phyloP scores from a whole-genome alignment of 2,329 filamentous ascomycete genomes.

The Xylariaceae sp. region DNA sequence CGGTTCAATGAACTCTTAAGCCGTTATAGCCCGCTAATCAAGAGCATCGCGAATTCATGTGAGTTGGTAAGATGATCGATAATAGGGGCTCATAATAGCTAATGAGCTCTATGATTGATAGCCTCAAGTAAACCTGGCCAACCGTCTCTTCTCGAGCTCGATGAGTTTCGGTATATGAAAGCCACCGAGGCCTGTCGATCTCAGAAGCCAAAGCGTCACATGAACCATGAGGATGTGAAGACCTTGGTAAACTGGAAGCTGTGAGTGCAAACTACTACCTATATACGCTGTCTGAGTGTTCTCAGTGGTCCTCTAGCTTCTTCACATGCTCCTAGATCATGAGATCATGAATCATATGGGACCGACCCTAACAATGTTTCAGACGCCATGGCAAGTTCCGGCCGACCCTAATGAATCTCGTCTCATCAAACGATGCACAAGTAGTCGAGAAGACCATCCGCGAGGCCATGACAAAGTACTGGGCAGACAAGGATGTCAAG shows the following conservation, averaged over 20 bases:
- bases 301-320: neutral
- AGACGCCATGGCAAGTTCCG: constrained; percentile 59
- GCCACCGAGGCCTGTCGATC: constrained; percentile 45
- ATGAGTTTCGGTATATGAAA: constrained; percentile 53
- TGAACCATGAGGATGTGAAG: constrained; percentile 55
- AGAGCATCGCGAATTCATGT: constrained; percentile 46
- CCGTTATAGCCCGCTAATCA: constrained; percentile 38
- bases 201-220: constrained; percentile 32
- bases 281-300: neutral
- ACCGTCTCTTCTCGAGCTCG: constrained; percentile 51
- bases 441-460: constrained; percentile 45
- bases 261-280: constrained; percentile 38
- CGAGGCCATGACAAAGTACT: constrained; percentile 47
- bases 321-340: too few species aligned
- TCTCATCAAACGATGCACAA: constrained; percentile 54
- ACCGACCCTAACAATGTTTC: constrained; percentile 11
- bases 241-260: constrained; percentile 66
- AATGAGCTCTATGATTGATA: constrained; percentile 6
- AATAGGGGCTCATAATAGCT: neutral
- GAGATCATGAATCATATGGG: neutral
- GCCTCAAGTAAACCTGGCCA: constrained; percentile 48
- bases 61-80: constrained; percentile 12
- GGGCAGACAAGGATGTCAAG: constrained; percentile 32
- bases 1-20: constrained; percentile 36
- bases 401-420: constrained; percentile 54